Base-by-base conservation (phyloP, 176 grass and related monocot genomes). In the Poa annua region DNA sequence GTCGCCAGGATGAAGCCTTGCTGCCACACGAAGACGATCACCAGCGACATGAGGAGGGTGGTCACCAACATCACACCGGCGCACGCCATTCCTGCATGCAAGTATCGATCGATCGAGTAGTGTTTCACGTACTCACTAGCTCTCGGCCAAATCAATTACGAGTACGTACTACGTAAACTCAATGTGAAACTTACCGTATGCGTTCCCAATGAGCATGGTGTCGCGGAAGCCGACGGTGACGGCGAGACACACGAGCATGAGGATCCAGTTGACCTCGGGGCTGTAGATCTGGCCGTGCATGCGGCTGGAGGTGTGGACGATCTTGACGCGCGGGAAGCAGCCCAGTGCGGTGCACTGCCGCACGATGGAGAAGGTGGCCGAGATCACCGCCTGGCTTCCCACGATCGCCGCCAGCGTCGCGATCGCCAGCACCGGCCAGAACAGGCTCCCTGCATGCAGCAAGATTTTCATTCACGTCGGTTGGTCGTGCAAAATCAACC, bases 241-340 rank as follows among this genome's bases (percentile, higher is more conserved):
- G 65, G 49, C 76, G 14, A 94, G 63, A 75, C 92, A 91, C 1
- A 87, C 33, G 6, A 94, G 13, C 86, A 94, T 91, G 12, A 94
- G 80, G 65, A 91, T 69, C 92, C 92, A 91, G 86, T 94, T 91
- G 67, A 94, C 87, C 87, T 91, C 89, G 13, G 86, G 92, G 74
- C 82, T 94, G 66, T 91, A 94, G 62, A 94, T 94, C 92, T 94
- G 89, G 3, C 92, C 92, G 70, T 85, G 55, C 84, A 94, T 89
- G 55, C 81, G 85, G 26, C 62, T 56, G 14, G 92, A 94, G 24
- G 92, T 94, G 62, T 94, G 92, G 39, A 94, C 92, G 64, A 94
- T 85, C 77, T 94, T 91, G 0, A 94, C 86, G 1, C 84, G 92
- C n/a, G 89, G 89, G 82, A 94, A 94, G 76, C 89, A 94, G 16